Conservation (phyloP, 2,329 filamentous ascomycete genomes). For the Madurella fahalii region DNA sequence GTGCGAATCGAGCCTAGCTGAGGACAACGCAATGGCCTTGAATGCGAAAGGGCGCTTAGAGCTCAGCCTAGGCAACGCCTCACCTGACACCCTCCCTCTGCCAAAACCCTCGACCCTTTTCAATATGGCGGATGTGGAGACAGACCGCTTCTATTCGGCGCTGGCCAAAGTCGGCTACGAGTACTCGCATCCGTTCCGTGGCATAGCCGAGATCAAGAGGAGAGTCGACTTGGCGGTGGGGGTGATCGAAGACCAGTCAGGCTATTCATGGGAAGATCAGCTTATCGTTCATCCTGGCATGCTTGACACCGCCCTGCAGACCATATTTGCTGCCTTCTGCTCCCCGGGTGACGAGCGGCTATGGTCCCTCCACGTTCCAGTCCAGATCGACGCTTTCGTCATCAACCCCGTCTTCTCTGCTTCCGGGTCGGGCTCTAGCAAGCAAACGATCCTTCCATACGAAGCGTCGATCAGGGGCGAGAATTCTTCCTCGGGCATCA, state of each 20-base stretch:
- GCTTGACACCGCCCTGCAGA: slow-evolving; percentile 36
- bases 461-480: too few relatives aligned
- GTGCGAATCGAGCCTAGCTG: too few relatives aligned
- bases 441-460: slow-evolving; percentile 25
- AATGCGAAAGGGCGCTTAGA: too few relatives aligned
- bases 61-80: too few relatives aligned
- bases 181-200: slow-evolving; percentile 12
- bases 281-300: slow-evolving; percentile 33
- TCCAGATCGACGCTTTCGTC: not conserved
- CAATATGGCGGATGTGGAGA: too few relatives aligned
- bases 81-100: too few relatives aligned
- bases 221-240: slow-evolving; percentile 1
- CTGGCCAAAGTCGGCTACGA: slow-evolving; percentile 8
- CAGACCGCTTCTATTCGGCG: slow-evolving; percentile 6
- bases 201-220: slow-evolving; percentile 3
- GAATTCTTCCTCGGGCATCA: too few relatives aligned
- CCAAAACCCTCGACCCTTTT: too few relatives aligned
- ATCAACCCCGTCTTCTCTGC: not conserved
- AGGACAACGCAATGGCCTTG: too few relatives aligned
- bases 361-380: not conserved
- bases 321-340: slow-evolving; percentile 12
- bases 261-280: not conserved
- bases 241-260: not conserved
- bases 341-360: not conserved
- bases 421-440: not conserved